Conservation (phyloP, 306 rosid genomes). For the Citrullus mucosospermus region DNA sequence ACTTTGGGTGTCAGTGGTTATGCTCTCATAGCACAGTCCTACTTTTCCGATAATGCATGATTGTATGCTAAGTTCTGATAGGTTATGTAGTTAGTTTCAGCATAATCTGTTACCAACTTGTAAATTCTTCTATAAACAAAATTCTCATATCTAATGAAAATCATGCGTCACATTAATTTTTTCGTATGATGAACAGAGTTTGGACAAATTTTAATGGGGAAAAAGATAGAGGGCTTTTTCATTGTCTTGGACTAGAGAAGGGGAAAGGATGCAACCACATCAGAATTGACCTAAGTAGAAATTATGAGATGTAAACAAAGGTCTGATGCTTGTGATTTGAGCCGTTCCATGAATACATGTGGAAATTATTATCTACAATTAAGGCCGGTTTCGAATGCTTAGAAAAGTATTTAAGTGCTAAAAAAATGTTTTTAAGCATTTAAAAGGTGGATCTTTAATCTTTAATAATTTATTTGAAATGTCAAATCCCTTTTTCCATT, state of each 20-base stretch:
- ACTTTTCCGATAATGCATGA: background rate
- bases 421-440: too few species aligned
- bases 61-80: background rate
- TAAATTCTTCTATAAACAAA: background rate
- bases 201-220: background rate
- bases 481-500: background rate
- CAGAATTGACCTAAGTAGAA: background rate
- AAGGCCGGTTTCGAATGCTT: too few species aligned
- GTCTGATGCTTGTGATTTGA: background rate
- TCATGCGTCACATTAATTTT: background rate
- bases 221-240: background rate
- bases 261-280: background rate
- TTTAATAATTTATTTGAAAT: background rate
- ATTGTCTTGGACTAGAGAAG: background rate
- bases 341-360: background rate
- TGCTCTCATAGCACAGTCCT: background rate
- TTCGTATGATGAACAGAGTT: background rate
- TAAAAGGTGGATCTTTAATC: too few species aligned
- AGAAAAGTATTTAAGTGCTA: too few species aligned
- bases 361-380: background rate
- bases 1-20: background rate
- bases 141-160: background rate
- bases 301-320: background rate
- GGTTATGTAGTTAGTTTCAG: background rate
- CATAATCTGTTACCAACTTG: background rate